Evolutionary conservation across 805 yeast species (phyloP).

Genomic region (Teunomyces stri): DNA sequence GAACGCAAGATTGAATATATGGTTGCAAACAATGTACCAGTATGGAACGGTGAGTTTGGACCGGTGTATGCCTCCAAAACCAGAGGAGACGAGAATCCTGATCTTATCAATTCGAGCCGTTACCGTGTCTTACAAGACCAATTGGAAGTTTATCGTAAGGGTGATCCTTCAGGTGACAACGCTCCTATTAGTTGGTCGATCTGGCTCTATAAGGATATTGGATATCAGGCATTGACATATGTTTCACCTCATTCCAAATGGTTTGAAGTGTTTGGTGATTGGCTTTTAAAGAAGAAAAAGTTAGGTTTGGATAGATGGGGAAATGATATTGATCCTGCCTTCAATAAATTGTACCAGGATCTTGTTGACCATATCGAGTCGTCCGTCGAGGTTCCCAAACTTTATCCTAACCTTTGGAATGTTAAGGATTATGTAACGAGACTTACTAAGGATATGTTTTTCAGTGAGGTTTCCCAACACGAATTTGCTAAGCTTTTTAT

Average conservation of each 20-base stretch:
- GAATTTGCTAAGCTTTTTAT: constrained; percentile 47
- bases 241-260: constrained; percentile 46
- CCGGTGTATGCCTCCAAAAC: constrained; percentile 46
- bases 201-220: constrained; percentile 54
- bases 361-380: constrained; percentile 36
- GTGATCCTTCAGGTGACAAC: constrained; percentile 49
- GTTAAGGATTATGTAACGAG: constrained; percentile 36
- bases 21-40: constrained; percentile 41
- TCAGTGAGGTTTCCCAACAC: constrained; percentile 42
- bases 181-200: constrained; percentile 49
- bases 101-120: constrained; percentile 36
- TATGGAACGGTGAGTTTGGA: constrained; percentile 56
- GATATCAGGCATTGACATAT: constrained; percentile 49
- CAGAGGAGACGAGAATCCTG: constrained; percentile 42
- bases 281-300: constrained; percentile 40
- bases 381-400: constrained; percentile 34
- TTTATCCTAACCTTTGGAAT: constrained; percentile 44
- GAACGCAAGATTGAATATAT: constrained; percentile 44
- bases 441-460: constrained; percentile 42
- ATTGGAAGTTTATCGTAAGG: constrained; percentile 40
- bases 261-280: constrained; percentile 41
- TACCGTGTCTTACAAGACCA: constrained; percentile 46
- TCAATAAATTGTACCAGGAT: constrained; percentile 33
- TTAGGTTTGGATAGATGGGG: constrained; percentile 54
- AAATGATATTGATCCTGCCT: constrained; percentile 40